These are phyloP conservation scores for Gastrolobium villosum DNA, from an alignment of 306 rosid species.

Conservation along the genomic window DNA sequence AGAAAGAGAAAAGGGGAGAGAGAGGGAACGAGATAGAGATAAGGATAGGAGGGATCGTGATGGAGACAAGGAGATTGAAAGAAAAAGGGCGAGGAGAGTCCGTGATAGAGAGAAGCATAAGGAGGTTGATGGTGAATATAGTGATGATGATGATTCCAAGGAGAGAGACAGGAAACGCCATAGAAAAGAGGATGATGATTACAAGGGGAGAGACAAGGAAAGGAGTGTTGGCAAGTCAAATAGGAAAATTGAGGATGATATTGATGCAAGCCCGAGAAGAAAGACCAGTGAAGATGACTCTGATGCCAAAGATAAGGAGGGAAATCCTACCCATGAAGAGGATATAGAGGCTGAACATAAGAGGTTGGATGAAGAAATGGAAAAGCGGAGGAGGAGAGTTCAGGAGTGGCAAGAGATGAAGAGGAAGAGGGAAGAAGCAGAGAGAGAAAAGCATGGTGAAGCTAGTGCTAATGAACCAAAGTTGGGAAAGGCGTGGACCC, in stretches of 20 bases:
- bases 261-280: slow-evolving; percentile 65
- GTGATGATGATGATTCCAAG: slow-evolving; percentile 68
- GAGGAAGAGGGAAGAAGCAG: slow-evolving; percentile 87
- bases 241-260: slow-evolving; percentile 63
- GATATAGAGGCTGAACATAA: slow-evolving; percentile 84
- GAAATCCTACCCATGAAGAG: slow-evolving; percentile 69
- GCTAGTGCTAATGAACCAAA: slow-evolving; percentile 67
- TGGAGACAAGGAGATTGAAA: slow-evolving; percentile 61
- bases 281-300: slow-evolving; percentile 63
- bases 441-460: slow-evolving; percentile 77
- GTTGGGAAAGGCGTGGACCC: slow-evolving; percentile 89
- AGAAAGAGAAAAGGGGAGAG: slow-evolving; percentile 43
- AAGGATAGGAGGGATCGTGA: slow-evolving; percentile 58
- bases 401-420: slow-evolving; percentile 95
- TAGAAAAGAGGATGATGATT: slow-evolving; percentile 69
- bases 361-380: slow-evolving; percentile 92
- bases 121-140: slow-evolving; percentile 68
- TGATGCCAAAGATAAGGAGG: slow-evolving; percentile 61
- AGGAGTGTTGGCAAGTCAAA: slow-evolving; percentile 60
- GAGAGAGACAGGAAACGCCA: slow-evolving; percentile 73
- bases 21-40: slow-evolving; percentile 45
- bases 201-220: slow-evolving; percentile 65
- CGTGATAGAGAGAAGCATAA: slow-evolving; percentile 72
- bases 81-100: slow-evolving; percentile 58
- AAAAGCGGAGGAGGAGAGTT: slow-evolving; percentile 94